Conservation (phyloP, 2,329 filamentous ascomycete species). For the Trichoderma cornu-damae region DNA sequence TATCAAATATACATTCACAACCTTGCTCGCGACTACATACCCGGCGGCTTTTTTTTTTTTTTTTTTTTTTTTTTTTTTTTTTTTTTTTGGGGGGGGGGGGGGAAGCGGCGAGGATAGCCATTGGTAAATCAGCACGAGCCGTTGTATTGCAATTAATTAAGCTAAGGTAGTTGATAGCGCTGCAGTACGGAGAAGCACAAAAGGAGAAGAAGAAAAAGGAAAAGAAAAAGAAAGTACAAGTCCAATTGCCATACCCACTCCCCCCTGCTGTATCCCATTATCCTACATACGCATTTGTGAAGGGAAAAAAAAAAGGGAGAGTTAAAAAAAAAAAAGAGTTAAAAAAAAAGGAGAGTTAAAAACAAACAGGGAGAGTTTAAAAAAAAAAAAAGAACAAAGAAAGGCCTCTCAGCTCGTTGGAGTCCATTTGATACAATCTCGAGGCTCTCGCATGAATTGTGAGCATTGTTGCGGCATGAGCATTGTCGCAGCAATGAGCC, state of each 20-base stretch:
- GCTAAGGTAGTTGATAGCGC: background rate
- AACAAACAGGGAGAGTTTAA: too few relatives aligned
- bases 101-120: too few relatives aligned
- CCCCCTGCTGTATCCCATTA: slow-evolving; percentile 2
- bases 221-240: background rate
- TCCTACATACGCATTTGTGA: slow-evolving; percentile 2
- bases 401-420: background rate
- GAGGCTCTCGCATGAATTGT: background rate
- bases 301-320: too few relatives aligned
- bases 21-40: slow-evolving; percentile 11
- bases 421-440: background rate
- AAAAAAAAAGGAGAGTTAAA: background rate
- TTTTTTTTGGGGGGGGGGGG: too few relatives aligned
- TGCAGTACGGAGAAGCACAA: background rate
- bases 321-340: background rate
- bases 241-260: background rate
- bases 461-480: background rate
- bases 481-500: too few relatives aligned
- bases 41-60: too few relatives aligned
- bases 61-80: too few relatives aligned
- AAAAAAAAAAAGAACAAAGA: background rate
- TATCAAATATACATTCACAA: slow-evolving; percentile 48
- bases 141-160: background rate
- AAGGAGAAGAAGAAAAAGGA: background rate
- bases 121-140: background rate